Evolutionary conservation across 208 protist species (phyloP), one percentile per base, ranked within the genome.

Genomic region (Leishmania lainsoni): DNA sequence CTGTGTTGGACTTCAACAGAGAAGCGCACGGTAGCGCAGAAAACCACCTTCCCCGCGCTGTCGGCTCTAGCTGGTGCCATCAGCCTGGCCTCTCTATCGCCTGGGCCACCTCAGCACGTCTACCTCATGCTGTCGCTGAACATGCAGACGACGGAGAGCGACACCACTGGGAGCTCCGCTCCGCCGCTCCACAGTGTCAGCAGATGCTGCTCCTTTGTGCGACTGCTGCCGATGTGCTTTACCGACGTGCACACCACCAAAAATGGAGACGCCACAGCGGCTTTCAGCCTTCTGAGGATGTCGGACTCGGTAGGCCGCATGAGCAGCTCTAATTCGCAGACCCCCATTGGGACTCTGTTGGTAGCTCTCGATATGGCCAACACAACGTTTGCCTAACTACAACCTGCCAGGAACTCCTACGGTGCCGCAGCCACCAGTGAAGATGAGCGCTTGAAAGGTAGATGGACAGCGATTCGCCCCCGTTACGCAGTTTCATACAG

Each of bases 281-380:
- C 4, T 29, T 76, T 48, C 12, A 68, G 49, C 61, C 14, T 70
- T 17, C 77, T 42, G 12, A 48, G 5, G 45, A 12, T n/a, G 3
- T 76, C 80, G 22, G 76, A 61, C n/a, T 65, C 65, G 20, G 20
- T 61, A 26, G 52, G 20, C 35, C 65, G 2, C 4, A 0, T n/a
- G 26, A 63, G 42, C 6, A 66, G 56, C 45, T 35, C 29, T 22
- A 63, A 26, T 20, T 84, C 56, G 8, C 45, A 68, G 1, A 80
- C 65, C 20, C 56, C 65, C 6, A 35, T 54, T 2, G 66, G 69
- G 12, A 76, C 75, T 32, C 59, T 75, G 9, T 76, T 69, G 3
- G 68, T 48, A 5, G 73, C 81, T 32, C 49, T 76, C 48, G 48
- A 71, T 12, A 29, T 76, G 75, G 54, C 65, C 35, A 5, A 45